phyloP scores from a whole-genome alignment of 495 filamentous ascomycete genomes.

The Aspergillus leporis region DNA sequence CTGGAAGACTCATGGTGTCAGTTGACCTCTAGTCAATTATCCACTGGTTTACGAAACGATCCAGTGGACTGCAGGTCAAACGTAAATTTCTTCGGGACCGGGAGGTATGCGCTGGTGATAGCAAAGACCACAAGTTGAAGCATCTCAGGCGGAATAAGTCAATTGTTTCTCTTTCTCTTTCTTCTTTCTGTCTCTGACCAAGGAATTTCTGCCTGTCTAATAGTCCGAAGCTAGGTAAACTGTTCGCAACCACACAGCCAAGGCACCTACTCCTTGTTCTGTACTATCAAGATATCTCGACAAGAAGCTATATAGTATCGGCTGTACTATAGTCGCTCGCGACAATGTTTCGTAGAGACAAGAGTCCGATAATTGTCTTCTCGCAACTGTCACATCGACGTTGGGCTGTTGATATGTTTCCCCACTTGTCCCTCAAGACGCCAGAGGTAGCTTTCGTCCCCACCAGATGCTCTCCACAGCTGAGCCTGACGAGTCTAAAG shows the following conservation, averaged over 20 bases:
- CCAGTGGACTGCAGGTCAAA: conserved; percentile 25
- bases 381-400: conserved; percentile 19
- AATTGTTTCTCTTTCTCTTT: conserved; percentile 38
- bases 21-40: conserved; percentile 25
- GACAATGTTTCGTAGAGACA: conserved; percentile 30
- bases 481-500: conserved; percentile 6
- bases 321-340: conserved; percentile 53
- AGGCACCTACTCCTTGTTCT: conserved; percentile 54
- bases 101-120: conserved; percentile 19
- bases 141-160: conserved; percentile 44
- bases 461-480: conserved; percentile 13
- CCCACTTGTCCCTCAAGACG: conserved; percentile 15
- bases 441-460: conserved; percentile 6
- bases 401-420: conserved; percentile 19
- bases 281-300: conserved; percentile 68
- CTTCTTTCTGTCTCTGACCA: conserved; percentile 37
- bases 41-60: conserved; percentile 43
- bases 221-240: conserved; percentile 51
- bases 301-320: conserved; percentile 66
- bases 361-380: conserved; percentile 24
- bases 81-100: conserved; percentile 19
- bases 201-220: conserved; percentile 39
- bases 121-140: conserved; percentile 28
- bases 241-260: conserved; percentile 42
- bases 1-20: conserved; percentile 1